Evolutionary conservation across 257 asterid species (phyloP).

Genomic region (Solanum infundibuliforme): DNA sequence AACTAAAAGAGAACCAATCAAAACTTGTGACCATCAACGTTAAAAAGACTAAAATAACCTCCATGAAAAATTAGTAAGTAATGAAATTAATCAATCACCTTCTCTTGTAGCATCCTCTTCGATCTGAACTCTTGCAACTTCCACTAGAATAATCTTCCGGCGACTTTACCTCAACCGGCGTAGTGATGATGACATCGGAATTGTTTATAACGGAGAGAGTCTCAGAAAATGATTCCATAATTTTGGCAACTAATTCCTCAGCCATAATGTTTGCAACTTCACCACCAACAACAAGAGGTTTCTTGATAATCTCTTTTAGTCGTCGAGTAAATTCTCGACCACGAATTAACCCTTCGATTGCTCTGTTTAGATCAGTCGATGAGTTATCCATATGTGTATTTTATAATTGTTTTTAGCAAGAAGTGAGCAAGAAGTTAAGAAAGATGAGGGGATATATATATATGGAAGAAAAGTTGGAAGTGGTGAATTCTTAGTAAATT

Average conservation of each 20-base stretch:
- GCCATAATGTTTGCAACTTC: not conserved
- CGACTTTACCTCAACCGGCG: conserved; percentile 5
- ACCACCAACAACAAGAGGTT: not conserved
- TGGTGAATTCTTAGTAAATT: not conserved
- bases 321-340: conserved; percentile 33
- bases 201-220: conserved; percentile 21
- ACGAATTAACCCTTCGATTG: conserved; percentile 27
- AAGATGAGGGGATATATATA: not conserved
- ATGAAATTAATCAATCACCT: conserved; percentile 13
- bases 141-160: conserved; percentile 30
- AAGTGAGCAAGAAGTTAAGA: not conserved
- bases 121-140: conserved; percentile 38
- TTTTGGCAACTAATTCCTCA: conserved; percentile 18
- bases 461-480: not conserved
- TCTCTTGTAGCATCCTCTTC: conserved; percentile 63
- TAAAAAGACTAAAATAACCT: conserved; percentile 1
- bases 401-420: not conserved
- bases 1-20: not conserved
- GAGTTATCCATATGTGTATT: not conserved
- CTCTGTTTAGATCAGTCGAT: conserved; percentile 8
- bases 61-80: not conserved
- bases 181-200: conserved; percentile 10
- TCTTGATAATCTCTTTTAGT: conserved; percentile 22
- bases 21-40: not conserved
- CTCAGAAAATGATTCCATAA: conserved; percentile 27